Percentiles rank a stretch among this genome's conserved stretches.
Evolutionary conservation across 768 basidiomycete species (phyloP).

Genomic region (Sarcodon sp.): DNA sequence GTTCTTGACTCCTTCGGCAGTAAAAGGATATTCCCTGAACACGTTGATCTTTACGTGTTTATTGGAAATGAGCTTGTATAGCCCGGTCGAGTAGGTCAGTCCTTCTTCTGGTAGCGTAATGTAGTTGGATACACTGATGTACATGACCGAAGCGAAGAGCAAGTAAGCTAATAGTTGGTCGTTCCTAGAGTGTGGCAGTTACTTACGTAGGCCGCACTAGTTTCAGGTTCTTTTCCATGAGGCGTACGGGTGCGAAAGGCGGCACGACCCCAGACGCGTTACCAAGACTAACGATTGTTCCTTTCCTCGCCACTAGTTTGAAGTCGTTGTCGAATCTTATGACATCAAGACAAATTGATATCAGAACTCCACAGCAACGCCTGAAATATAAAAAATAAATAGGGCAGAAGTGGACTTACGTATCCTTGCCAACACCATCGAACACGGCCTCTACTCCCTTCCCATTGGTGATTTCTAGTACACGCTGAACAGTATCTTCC

Average conservation of each 20-base stretch:
- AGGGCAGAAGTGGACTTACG: slow-evolving; percentile 33
- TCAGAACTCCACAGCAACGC: neutral
- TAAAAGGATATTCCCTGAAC: slow-evolving; percentile 74
- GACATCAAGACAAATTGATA: neutral
- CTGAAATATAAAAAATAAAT: no score
- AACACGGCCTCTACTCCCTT: slow-evolving; percentile 77
- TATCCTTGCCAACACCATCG: slow-evolving; percentile 93
- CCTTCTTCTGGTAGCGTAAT: slow-evolving; percentile 63
- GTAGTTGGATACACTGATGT: slow-evolving; percentile 56
- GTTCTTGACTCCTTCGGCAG: slow-evolving; percentile 60
- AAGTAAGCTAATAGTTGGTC: neutral
- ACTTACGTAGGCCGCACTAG: slow-evolving; percentile 65
- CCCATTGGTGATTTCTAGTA: slow-evolving; percentile 64
- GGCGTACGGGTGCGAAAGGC: slow-evolving; percentile 61
- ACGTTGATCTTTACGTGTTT: slow-evolving; percentile 56
- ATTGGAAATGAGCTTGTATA: slow-evolving; percentile 47
- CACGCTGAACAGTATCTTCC: slow-evolving; percentile 62
- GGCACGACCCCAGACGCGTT: slow-evolving; percentile 84
- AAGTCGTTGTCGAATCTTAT: slow-evolving; percentile 68
- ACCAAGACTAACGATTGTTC: slow-evolving; percentile 81
- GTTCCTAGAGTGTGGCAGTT: neutral
- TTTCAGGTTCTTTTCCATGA: slow-evolving; percentile 74
- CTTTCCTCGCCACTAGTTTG: slow-evolving; percentile 72
- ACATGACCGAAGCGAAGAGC: slow-evolving; percentile 3
- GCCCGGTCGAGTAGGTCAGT: slow-evolving; percentile 44